A percentile compares a stretch with the other conserved stretches of the same genome.
Conservation (phyloP, 257 asterid species). For the Solanum appendiculatum region DNA sequence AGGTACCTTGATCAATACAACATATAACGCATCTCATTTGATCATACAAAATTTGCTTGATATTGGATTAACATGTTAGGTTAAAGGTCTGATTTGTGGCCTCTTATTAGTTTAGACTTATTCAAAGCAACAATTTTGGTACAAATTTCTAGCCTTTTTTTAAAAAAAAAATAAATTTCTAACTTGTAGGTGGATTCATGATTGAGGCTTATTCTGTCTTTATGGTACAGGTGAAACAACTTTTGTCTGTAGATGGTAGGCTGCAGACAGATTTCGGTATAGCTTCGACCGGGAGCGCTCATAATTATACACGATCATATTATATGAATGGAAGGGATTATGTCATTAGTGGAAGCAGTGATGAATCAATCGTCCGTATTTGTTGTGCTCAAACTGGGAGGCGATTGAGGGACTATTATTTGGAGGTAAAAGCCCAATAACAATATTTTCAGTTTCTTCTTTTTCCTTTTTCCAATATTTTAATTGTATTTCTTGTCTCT, state of each 20-base stretch:
- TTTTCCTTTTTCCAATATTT: background rate
- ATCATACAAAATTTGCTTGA: background rate
- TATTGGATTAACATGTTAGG: background rate
- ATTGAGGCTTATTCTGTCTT: background rate
- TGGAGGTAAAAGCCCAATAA: conserved; percentile 37
- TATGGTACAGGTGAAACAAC: conserved; percentile 58
- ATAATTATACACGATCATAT: conserved; percentile 77
- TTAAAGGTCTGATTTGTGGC: background rate
- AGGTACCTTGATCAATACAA: conserved; percentile 27
- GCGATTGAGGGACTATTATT: conserved; percentile 42
- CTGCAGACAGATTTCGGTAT: conserved; percentile 59
- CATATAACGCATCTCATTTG: background rate
- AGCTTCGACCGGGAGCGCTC: conserved; percentile 51
- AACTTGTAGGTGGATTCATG: background rate
- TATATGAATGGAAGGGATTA: conserved; percentile 83
- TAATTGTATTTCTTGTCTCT: background rate
- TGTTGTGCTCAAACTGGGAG: conserved; percentile 80
- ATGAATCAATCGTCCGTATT: conserved; percentile 51
- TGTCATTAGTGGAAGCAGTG: conserved; percentile 70
- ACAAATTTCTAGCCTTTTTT: background rate
- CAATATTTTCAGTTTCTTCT: background rate
- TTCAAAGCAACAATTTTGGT: background rate
- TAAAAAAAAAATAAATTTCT: too few species aligned
- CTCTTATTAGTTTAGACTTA: background rate
- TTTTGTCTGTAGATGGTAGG: conserved; percentile 63